Base-by-base conservation (phyloP, 495 filamentous ascomycete genomes). In the Trichoderma gamsii region DNA sequence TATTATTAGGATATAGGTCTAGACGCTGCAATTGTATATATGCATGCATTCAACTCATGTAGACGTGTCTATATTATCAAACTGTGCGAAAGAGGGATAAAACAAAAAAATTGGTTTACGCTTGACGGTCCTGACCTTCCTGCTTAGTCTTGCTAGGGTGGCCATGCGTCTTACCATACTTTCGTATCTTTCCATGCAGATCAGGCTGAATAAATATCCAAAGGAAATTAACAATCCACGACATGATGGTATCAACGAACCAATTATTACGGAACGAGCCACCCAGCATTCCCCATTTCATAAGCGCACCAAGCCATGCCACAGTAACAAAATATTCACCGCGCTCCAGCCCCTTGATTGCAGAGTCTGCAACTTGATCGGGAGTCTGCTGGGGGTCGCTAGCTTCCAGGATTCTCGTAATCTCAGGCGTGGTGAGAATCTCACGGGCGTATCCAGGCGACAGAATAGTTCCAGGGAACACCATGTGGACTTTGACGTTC, bases 401-500 rank as follows among this genome's bases (percentile, higher is more conserved):
- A 71, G 92, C 88, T 79, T 99, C 95, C 68, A 99, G 75, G 66
- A 89, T 84, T 72, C 87, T 83, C 18, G 95, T 97, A 63, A 97
- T 79, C 5, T 79, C 87, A 12, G 93, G 95, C 78, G 97, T 99
- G 11, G 84, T 85, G 75, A 77, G 71, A 73, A 97, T 89, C 78
- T 99, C 95, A 38, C 85, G 80, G 69, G 90, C 92, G 66, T 87
- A 83, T 0, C 92, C 93, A 0, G 92, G 87, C 32, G 83, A 85
- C 27, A 83, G 81, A 70, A 99, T 98, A 0, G 90, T 91, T 68
- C 86, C 94, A 0, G 95, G 95, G 76, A 89, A 93, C 25, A 97
- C 87, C 18, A 89, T 86, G 73, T 96, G 92, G 32, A 97, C 85
- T 68, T 88, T 85, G 64, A 98, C 89, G 66, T 86, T 80, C 67